Conservation (phyloP, 2,329 filamentous ascomycete genomes). For the Cercospora sojina region DNA sequence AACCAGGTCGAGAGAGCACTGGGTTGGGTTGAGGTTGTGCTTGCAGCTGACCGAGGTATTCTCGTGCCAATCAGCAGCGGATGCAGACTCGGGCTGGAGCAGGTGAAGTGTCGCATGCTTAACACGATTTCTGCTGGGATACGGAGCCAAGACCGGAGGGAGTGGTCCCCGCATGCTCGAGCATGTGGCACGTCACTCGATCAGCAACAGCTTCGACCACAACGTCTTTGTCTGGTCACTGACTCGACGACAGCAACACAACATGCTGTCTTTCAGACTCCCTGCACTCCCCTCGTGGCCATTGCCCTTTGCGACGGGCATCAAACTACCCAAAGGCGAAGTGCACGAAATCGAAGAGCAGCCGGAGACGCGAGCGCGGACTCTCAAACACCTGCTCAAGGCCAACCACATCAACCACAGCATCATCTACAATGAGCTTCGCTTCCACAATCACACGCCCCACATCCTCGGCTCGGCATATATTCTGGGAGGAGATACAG, state of each 20-base stretch:
- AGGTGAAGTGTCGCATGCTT: neutral
- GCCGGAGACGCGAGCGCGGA: conserved; percentile 74
- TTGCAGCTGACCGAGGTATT: neutral
- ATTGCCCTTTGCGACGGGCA: conserved; percentile 30
- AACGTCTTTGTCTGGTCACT: neutral
- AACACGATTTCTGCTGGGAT: neutral
- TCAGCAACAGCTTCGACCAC: neutral
- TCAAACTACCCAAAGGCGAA: conserved; percentile 64
- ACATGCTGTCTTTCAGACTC: conserved; percentile 24
- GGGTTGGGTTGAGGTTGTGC: neutral
- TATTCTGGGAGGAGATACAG: conserved; percentile 71
- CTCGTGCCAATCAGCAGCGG: neutral
- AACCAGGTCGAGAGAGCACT: neutral
- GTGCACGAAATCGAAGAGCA: conserved; percentile 77
- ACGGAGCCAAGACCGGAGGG: neutral
- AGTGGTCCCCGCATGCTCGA: neutral
- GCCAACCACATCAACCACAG: conserved; percentile 90
- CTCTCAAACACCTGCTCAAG: conserved; percentile 85
- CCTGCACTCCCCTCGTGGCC: conserved; percentile 33
- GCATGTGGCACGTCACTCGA: conserved; percentile 1
- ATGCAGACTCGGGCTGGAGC: neutral
- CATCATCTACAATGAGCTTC: conserved; percentile 71
- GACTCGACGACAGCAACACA: neutral
- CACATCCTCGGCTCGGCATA: conserved; percentile 85
- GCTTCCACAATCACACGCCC: conserved; percentile 79